Evolutionary conservation across 2,329 filamentous ascomycete genomes (phyloP), one percentile per base, ranked within the genome.

Genomic region (Leptographium lundbergii): DNA sequence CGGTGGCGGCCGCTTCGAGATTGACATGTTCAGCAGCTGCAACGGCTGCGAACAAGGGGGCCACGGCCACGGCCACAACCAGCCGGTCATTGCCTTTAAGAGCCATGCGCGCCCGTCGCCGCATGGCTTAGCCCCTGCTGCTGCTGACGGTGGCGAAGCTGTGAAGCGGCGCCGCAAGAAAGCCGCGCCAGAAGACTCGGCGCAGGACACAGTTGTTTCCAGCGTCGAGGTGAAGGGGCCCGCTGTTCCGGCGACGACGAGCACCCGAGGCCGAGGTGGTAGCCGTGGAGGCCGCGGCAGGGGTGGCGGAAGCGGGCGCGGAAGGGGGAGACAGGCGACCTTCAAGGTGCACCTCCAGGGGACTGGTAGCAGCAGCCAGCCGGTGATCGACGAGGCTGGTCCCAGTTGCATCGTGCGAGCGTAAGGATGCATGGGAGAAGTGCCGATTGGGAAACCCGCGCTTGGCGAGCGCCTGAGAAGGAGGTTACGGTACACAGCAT

Each of bases 1-100:
- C 25, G 52, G 45, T 9, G 27, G 51, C 19, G 57, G 50, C 11
- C 61, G 60, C n/a, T 63, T 63, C 25, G 48, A 51, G 24, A 52
- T 57, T 4, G 56, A 57, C n/a, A 17, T 52, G 14, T n/a, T 36
- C 1, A n/a, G 36, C 32, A 25, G 2, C 29, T 25, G 27, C 27
- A 25, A 19, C 22, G 29, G n/a, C 39, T 57, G 42, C 45, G 29
- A 36, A 11, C n/a, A n/a, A 13, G 55, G 55, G n/a, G 25, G 34
- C 19, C 54, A 56, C 54, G 36, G 39, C 22, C 53, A 22, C 34
- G 10, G 13, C 19, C 29, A 19, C 22, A 5, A 34, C 32, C 32
- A 34, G 32, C 32, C 32, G 2, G 32, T 34, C 32, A 9, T 34
- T 2, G 32, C 32, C 32, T 10, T 34, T 1, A 34, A 34, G 32